Evolutionary conservation across 2,329 filamentous ascomycete genomes (phyloP).

Genomic region (Colletotrichum melonis): DNA sequence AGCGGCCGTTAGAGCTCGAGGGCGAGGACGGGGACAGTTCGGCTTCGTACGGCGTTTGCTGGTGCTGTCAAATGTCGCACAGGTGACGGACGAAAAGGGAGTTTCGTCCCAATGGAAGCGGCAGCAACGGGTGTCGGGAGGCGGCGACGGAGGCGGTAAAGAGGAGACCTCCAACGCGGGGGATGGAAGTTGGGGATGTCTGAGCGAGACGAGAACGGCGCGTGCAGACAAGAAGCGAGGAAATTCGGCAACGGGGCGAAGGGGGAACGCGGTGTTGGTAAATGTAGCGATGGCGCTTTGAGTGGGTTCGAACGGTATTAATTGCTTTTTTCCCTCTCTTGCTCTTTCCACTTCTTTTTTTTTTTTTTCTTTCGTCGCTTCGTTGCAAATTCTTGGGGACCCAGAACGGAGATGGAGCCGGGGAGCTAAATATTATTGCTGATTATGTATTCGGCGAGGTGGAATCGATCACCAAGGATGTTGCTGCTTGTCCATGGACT

Average conservation of each 20-base stretch:
- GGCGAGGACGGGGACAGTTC: slow-evolving; percentile 4
- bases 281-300: slow-evolving; percentile 13
- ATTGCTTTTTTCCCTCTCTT: slow-evolving; percentile 7
- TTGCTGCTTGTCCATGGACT: slow-evolving; percentile 29
- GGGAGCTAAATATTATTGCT: slow-evolving; percentile 31
- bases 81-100: slow-evolving; percentile 2
- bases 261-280: slow-evolving; percentile 4
- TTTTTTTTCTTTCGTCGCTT: slow-evolving; percentile 10
- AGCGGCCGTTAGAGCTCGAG: slow-evolving; percentile 21
- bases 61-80: slow-evolving; percentile 9
- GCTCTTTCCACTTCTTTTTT: slow-evolving; percentile 21
- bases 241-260: not conserved
- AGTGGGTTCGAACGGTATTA: slow-evolving; percentile 20
- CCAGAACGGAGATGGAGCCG: slow-evolving; percentile 29
- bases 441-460: slow-evolving; percentile 30
- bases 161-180: not conserved
- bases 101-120: not conserved
- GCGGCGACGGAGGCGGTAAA: not conserved
- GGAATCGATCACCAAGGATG: slow-evolving; percentile 35
- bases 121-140: not conserved
- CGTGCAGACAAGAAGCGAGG: slow-evolving; percentile 6
- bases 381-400: slow-evolving; percentile 21
- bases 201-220: not conserved
- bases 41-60: slow-evolving; percentile 28
- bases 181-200: not conserved